Evolutionary conservation across 805 yeast genomes (phyloP), one percentile per base, ranked within the genome.

Genomic region (Brettanomyces nanus): DNA sequence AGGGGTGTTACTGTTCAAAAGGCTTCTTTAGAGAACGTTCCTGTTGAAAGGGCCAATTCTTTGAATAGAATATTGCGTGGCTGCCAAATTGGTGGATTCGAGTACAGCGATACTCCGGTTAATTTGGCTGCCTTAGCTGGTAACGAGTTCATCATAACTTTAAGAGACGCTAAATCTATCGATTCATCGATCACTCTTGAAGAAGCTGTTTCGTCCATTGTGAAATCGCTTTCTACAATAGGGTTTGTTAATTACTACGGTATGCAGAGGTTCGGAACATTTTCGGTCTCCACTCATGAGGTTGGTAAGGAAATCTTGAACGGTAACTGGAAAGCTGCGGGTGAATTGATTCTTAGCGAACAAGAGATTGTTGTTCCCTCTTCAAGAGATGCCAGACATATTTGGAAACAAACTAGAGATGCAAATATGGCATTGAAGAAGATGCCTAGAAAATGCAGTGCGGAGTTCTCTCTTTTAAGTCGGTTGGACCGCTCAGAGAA

Each of bases 191-290:
- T 53, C 4, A 45, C 63, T 3, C 54, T 76, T 18, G 73, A 73
- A 29, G 62, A 66, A 11, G 63, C 68, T 3, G 64, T 86, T 14
- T 55, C 58, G 11, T 55, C 63, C 7, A 71, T 86, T 19, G 67
- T 89, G 46, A 54, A 65, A 4, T 71, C 85, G 0, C 63, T 90
- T 37, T 64, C 66, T 36, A 66, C 65, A 1, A 66, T 71, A 21
- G 99, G 99, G 0, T 92, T 85, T 52, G 81, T 92, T 45, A 92
- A 92, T 59, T 92, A 92, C 55, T 92, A 73, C 57, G 99, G 99
- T n/a, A 81, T 92, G 89, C 99, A 92, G 65, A 69, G 99, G 53
- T 92, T 92, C 58, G 99, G 99, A 21, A 89, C 98, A 0, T 90
- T 86, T 53, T 84, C 96, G 10, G 70, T 87, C 21, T 85, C 97